phyloP scores from a whole-genome alignment of 345 rosid species.

The Salix arbutifolia region DNA sequence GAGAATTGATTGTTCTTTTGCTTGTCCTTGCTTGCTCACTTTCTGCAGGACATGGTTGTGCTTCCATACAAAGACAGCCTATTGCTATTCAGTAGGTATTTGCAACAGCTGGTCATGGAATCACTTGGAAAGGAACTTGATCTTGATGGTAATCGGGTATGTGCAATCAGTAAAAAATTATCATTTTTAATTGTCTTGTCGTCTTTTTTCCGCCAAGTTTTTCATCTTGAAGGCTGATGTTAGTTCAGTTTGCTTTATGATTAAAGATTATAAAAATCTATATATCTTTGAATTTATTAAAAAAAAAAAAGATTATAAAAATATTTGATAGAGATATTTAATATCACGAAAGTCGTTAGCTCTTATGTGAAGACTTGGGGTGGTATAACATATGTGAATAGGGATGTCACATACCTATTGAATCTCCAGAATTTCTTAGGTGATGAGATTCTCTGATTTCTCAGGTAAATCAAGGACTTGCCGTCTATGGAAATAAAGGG shows the following conservation, averaged over 20 bases:
- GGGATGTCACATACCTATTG: not conserved
- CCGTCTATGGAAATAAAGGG: conserved; percentile 98
- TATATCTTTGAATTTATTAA: no score
- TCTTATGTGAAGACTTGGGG: not conserved
- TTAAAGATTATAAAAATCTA: not conserved
- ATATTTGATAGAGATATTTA: not conserved
- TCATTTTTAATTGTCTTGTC: not conserved
- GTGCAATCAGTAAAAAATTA: conserved; percentile 20
- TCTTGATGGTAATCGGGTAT: conserved; percentile 86
- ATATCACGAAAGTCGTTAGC: not conserved
- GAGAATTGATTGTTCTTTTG: not conserved
- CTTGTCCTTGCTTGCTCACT: conserved; percentile 5
- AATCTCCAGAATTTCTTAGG: not conserved
- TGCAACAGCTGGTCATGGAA: conserved; percentile 99
- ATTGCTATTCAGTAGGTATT: conserved; percentile 81
- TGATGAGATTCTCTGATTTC: conserved; percentile 16
- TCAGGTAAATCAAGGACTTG: conserved; percentile 94
- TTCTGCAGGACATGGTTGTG: conserved; percentile 89
- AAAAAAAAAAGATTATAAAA: not conserved
- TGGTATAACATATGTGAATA: not conserved
- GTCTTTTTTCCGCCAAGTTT: not conserved
- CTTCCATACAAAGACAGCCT: conserved; percentile 99
- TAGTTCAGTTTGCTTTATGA: not conserved
- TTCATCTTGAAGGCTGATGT: conserved; percentile 4
- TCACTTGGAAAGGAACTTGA: conserved; percentile 98